phyloP scores from a whole-genome alignment of 768 basidiomycete genomes.

The Leccinum broughii region DNA sequence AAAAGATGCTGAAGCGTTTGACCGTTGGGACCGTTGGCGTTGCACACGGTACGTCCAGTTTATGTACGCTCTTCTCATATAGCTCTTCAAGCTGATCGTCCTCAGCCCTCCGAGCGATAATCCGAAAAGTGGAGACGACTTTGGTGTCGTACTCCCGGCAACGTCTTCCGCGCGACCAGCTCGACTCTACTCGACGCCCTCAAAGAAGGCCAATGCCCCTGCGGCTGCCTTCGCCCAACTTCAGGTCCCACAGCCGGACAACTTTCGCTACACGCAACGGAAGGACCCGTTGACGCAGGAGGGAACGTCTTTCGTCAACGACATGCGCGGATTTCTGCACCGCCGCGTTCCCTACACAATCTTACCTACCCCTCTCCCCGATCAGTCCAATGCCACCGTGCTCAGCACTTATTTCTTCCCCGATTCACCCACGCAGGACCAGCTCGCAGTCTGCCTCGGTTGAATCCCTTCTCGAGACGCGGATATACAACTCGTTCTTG shows the following conservation, averaged over 20 bases:
- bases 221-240: constrained; percentile 46
- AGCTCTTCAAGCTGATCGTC: too few relatives aligned
- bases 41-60: too few relatives aligned
- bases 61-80: too few relatives aligned
- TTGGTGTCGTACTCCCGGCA: constrained; percentile 63
- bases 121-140: constrained; percentile 37
- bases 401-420: constrained; percentile 57
- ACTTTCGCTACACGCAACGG: constrained; percentile 37
- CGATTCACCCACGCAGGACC: constrained; percentile 66
- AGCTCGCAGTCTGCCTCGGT: constrained; percentile 48
- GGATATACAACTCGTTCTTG: constrained; percentile 66
- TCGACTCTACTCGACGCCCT: constrained; percentile 67
- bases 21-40: too few relatives aligned
- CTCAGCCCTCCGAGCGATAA: too few relatives aligned
- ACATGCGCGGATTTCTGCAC: constrained; percentile 54
- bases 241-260: constrained; percentile 38
- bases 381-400: constrained; percentile 37
- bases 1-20: too few relatives aligned
- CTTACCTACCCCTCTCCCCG: constrained; percentile 66
- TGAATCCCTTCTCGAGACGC: constrained; percentile 46
- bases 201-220: constrained; percentile 54
- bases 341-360: constrained; percentile 53
- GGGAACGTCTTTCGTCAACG: constrained; percentile 16
- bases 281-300: not conserved
- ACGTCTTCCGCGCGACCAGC: constrained; percentile 62